Percentiles rank a stretch among this genome's conserved stretches.
phyloP scores from a whole-genome alignment of 768 basidiomycete genomes.

The Tricholoma matsutake region DNA sequence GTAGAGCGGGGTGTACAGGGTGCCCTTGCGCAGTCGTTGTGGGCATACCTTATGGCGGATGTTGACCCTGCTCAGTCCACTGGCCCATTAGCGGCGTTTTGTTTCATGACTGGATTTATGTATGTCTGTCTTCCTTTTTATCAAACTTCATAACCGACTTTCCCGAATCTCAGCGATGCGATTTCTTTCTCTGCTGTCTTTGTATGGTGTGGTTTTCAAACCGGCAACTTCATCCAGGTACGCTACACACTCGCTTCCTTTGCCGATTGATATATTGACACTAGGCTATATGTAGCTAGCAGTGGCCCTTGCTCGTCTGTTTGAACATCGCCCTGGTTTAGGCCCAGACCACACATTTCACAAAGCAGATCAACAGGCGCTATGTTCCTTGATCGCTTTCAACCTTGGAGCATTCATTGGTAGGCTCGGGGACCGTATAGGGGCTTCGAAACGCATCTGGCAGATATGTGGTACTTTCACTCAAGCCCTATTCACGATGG shows the following conservation, averaged over 20 bases:
- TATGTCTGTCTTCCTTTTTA: conserved; percentile 30
- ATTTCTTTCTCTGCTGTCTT: conserved; percentile 77
- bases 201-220: conserved; percentile 87
- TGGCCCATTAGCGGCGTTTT: conserved; percentile 58
- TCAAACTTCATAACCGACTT: background rate
- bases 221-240: conserved; percentile 72
- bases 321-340: conserved; percentile 44
- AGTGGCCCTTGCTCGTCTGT: conserved; percentile 80
- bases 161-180: conserved; percentile 47
- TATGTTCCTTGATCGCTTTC: conserved; percentile 79
- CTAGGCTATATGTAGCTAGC: conserved; percentile 47
- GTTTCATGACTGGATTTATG: conserved; percentile 82
- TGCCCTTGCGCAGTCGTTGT: conserved; percentile 23
- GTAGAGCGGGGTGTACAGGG: conserved; percentile 2
- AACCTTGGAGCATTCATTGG: conserved; percentile 74
- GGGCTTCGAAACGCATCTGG: conserved; percentile 72
- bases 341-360: conserved; percentile 61
- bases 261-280: background rate
- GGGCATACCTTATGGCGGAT: conserved; percentile 39
- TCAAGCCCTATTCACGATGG: conserved; percentile 77
- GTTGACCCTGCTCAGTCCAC: conserved; percentile 52
- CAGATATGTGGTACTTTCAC: conserved; percentile 67
- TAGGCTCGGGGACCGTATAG: conserved; percentile 80
- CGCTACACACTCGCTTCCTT: conserved; percentile 10
- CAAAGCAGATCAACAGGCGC: conserved; percentile 78